These are phyloP conservation scores for Zoysia pacifica DNA, from an alignment of 176 grass and related monocot genomes.

Conservation along the genomic window DNA sequence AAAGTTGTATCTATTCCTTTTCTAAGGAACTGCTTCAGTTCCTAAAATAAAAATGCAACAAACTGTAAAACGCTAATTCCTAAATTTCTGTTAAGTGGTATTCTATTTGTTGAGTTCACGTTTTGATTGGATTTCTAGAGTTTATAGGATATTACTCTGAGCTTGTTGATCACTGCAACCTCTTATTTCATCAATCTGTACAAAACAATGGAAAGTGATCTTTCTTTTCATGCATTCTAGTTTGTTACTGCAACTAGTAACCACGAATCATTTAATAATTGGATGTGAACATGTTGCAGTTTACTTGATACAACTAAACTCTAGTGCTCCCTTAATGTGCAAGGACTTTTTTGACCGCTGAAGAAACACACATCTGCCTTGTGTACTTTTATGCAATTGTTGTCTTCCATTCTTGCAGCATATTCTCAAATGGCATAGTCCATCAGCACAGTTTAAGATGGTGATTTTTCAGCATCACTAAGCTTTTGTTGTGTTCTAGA, in stretches of 20 bases:
- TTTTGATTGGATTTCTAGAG: conserved; percentile 1
- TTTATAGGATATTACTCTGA: conserved; percentile 20
- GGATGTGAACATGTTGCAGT: background rate
- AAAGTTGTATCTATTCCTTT: conserved; percentile 2
- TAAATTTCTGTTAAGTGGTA: background rate
- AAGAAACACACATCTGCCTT: background rate
- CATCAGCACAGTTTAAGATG: conserved; percentile 10
- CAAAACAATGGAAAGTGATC: background rate
- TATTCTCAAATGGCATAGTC: conserved; percentile 21
- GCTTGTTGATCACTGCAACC: conserved; percentile 20
- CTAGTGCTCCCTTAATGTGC: background rate
- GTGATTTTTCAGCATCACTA: background rate
- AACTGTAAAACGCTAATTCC: background rate
- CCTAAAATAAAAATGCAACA: conserved; percentile 26
- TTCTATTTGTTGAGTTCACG: background rate
- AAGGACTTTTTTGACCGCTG: background rate
- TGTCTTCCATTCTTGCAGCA: conserved; percentile 6
- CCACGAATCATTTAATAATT: background rate
- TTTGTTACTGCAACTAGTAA: background rate
- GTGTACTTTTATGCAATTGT: background rate
- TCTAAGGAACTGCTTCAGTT: conserved; percentile 26
- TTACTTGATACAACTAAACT: conserved; percentile 16
- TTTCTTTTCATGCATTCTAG: conserved; percentile 17
- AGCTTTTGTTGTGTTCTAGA: background rate
- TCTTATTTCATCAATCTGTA: conserved; percentile 18